Conservation (phyloP, 106 monocot genomes). For the Allium cepa region DNA sequence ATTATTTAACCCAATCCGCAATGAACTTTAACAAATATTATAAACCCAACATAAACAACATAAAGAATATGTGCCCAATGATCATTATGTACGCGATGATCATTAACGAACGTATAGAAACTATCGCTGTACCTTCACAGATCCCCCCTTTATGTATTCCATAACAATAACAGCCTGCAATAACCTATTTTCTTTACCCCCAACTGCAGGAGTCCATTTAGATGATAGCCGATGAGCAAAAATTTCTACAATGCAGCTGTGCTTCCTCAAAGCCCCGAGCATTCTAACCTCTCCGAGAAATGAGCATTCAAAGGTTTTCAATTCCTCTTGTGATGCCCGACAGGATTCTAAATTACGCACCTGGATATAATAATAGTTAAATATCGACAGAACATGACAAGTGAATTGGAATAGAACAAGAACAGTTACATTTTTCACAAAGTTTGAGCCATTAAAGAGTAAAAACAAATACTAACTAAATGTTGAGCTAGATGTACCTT, state of each 20-base stretch:
- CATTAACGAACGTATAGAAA: neutral
- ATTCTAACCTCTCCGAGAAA: constrained; percentile 89
- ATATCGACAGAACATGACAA: too few relatives aligned
- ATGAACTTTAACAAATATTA: too few relatives aligned
- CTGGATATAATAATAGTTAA: constrained; percentile 27
- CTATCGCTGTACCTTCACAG: constrained; percentile 51
- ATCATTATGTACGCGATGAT: neutral
- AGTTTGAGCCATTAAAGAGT: too few relatives aligned
- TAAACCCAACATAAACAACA: too few relatives aligned
- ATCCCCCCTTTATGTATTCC: constrained; percentile 91
- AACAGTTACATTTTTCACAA: too few relatives aligned
- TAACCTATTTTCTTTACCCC: constrained; percentile 39
- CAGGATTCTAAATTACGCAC: constrained; percentile 41
- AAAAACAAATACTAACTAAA: too few relatives aligned
- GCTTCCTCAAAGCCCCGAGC: constrained; percentile 73
- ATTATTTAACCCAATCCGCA: too few relatives aligned
- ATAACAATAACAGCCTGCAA: constrained; percentile 72
- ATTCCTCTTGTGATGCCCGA: constrained; percentile 44
- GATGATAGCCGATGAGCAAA: constrained; percentile 92
- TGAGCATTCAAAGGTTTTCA: constrained; percentile 61
- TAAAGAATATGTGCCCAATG: too few relatives aligned
- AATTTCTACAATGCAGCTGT: constrained; percentile 78
- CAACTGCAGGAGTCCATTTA: constrained; percentile 46
- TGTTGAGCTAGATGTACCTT: constrained; percentile 38
- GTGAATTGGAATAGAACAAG: too few relatives aligned